Evolutionary conservation across 305 asterid species (phyloP).

Genomic region (Fraxinus floribunda): DNA sequence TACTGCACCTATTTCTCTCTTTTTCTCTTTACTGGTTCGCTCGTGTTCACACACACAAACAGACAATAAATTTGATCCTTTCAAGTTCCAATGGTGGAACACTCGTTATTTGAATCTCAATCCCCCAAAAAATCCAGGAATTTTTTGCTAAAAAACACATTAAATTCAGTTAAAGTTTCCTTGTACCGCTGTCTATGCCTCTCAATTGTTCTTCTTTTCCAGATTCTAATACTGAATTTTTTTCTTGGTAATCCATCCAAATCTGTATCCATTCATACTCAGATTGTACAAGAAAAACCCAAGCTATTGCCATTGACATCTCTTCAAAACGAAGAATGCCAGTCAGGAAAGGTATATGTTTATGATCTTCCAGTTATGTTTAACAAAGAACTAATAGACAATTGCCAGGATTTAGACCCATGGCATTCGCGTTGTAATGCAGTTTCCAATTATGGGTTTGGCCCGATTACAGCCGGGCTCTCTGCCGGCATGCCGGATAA

Average conservation of each 20-base stretch:
- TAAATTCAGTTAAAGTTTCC: constrained; percentile 17
- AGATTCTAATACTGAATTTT: constrained; percentile 30
- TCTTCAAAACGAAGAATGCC: constrained; percentile 16
- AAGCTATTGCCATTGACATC: not conserved
- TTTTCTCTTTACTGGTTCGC: not conserved
- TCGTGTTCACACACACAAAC: not conserved
- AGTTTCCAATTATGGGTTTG: constrained; percentile 50
- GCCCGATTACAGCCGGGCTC: constrained; percentile 40
- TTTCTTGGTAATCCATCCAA: constrained; percentile 16
- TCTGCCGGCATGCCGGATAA: constrained; percentile 37
- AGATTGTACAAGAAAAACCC: not conserved
- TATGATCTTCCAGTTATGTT: constrained; percentile 54
- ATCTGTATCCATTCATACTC: not conserved
- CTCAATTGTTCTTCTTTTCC: constrained; percentile 38
- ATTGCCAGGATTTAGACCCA: constrained; percentile 45
- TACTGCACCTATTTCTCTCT: not conserved
- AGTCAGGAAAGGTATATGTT: constrained; percentile 42
- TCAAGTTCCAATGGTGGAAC: constrained; percentile 20
- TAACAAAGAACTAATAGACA: constrained; percentile 43
- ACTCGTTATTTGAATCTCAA: constrained; percentile 16
- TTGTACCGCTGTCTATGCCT: constrained; percentile 35
- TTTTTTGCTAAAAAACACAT: not conserved
- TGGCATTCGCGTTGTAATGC: constrained; percentile 55
- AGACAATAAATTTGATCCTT: not conserved
- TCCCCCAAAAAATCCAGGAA: constrained; percentile 27